Conservation (phyloP, 768 basidiomycete genomes). For the Amanita subjunquillea region DNA sequence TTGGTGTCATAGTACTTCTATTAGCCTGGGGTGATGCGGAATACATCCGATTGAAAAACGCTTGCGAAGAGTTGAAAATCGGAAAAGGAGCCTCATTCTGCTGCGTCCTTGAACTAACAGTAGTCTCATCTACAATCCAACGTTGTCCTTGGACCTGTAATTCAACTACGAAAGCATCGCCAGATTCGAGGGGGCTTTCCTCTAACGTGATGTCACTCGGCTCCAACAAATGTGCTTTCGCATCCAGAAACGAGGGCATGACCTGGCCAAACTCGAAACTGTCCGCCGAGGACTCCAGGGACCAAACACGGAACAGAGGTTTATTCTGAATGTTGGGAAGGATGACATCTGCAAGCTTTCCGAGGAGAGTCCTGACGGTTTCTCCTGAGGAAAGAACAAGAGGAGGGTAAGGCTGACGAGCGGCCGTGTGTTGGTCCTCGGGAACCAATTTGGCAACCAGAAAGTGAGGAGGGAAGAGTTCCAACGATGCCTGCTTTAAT, state of each 20-base stretch:
- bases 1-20: conserved; percentile 12
- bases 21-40: conserved; percentile 11
- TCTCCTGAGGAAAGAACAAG: conserved; percentile 43
- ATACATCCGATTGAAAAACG: conserved; percentile 44
- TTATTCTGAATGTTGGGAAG: conserved; percentile 17
- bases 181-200: conserved; percentile 45
- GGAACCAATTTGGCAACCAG: conserved; percentile 41
- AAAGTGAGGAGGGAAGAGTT: conserved; percentile 62
- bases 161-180: conserved; percentile 74
- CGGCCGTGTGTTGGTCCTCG: conserved; percentile 8
- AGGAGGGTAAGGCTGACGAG: conserved; percentile 17
- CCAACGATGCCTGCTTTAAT: conserved; percentile 41
- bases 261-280: conserved; percentile 24
- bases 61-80: conserved; percentile 41
- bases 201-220: conserved; percentile 41
- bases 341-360: conserved; percentile 28
- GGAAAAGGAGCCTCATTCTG: conserved; percentile 27
- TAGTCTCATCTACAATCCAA: conserved; percentile 37
- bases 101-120: conserved; percentile 18
- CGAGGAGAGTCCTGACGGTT: conserved; percentile 32
- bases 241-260: conserved; percentile 15
- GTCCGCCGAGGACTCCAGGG: conserved; percentile 27
- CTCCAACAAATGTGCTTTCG: conserved; percentile 31
- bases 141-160: conserved; percentile 30
- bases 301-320: conserved; percentile 55